Base-by-base conservation (phyloP, 2,329 filamentous ascomycete genomes). In the Sphaerulina musiva region DNA sequence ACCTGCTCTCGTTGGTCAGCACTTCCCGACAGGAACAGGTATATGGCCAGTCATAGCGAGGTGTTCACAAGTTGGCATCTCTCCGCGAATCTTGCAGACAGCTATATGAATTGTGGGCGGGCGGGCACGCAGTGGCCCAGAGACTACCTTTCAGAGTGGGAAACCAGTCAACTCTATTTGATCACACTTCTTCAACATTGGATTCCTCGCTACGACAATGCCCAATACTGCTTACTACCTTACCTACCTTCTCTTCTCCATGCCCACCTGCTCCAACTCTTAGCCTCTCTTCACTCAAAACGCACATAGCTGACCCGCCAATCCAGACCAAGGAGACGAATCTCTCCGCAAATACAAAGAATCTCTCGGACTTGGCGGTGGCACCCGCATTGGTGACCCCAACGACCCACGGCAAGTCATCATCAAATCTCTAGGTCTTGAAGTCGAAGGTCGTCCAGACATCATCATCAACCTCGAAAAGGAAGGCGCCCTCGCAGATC, bases 261-360 rank as follows among this genome's bases (percentile, higher is more conserved):
- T n/a, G 14, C 38, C 17, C 48, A 34, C 23, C 39, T n/a, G 29
- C 39, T 32, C 39, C 26, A 26, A 23, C 38, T 34, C 12, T 34
- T 39, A 38, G 1, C 12, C 10, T 20, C 12, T 20, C 41, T 6
- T 9, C 12, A 23, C 46, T 26, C 50, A 44, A 34, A 55, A 34
- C 17, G 14, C 36, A 46, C 20, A 40, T 17, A 40, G 34, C 48
- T 47, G 41, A 42, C 40, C 14, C 14, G 5, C 40, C 40, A 42
- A n/a, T 9, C 17, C 42, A 84, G 82, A 85, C 72, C 73, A 80
- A 66, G 78, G 87, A 67, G 93, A 98, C 72, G 92, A 97, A 74
- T 93, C 92, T 58, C 85, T 98, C 67, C 88, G 95, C 76, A 87
- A 92, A 68, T 98, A 95, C 87, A 98, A 98, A 79, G 83, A 92